Conservation (phyloP, 352 stramenopile species). For the Pythium brassicae region DNA sequence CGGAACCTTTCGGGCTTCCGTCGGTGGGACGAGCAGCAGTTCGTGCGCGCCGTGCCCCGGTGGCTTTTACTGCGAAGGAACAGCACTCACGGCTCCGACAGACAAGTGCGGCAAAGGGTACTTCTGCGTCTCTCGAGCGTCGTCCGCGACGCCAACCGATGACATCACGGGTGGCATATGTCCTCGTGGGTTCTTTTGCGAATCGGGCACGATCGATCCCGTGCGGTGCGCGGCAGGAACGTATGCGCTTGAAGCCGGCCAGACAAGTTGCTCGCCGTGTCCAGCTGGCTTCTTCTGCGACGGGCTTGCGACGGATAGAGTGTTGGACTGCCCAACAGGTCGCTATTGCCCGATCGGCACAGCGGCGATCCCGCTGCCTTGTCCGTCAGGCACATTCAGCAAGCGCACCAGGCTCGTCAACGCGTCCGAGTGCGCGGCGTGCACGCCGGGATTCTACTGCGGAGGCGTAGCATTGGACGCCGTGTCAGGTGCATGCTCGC, state of each 20-base stretch:
- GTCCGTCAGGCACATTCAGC: constrained; percentile 71
- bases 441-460: constrained; percentile 42
- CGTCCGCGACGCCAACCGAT: constrained; percentile 42
- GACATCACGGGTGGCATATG: constrained; percentile 40
- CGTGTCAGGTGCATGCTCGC: constrained; percentile 33
- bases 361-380: constrained; percentile 33
- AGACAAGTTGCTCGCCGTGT: constrained; percentile 31
- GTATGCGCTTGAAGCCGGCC: constrained; percentile 26
- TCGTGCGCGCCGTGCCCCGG: constrained; percentile 71
- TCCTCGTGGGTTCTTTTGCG: constrained; percentile 58
- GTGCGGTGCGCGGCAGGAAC: constrained; percentile 40
- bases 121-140: constrained; percentile 67
- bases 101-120: constrained; percentile 72
- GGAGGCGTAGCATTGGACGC: constrained; percentile 17
- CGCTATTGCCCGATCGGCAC: constrained; percentile 49
- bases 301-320: constrained; percentile 32
- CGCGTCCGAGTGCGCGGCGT: constrained; percentile 30
- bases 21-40: constrained; percentile 39
- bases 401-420: constrained; percentile 28
- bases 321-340: constrained; percentile 36
- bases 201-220: constrained; percentile 34
- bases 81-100: constrained; percentile 38
- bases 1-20: constrained; percentile 47
- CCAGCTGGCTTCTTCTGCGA: constrained; percentile 70
- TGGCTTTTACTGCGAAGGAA: constrained; percentile 46